These are phyloP conservation scores for Pyracantha coccinea DNA, from an alignment of 331 rosid genomes.

Conservation along the genomic window DNA sequence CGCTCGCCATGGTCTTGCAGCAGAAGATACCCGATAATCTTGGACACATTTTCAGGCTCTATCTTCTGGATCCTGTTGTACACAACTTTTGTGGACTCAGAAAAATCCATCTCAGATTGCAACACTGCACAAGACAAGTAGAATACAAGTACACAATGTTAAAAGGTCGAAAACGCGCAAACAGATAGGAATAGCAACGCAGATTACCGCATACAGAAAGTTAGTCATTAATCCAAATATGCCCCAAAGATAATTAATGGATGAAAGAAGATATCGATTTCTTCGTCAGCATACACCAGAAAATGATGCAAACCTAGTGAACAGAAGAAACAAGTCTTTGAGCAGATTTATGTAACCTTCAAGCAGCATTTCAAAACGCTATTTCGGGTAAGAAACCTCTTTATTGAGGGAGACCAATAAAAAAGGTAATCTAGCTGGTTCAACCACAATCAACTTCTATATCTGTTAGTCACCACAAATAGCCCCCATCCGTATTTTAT, in stretches of 20 bases:
- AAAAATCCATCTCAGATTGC: conserved; percentile 31
- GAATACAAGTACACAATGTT: neutral
- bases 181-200: neutral
- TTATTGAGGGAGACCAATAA: neutral
- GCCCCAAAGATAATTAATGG: neutral
- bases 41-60: conserved; percentile 33
- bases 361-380: neutral
- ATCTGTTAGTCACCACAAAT: neutral
- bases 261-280: neutral
- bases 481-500: neutral
- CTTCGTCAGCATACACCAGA: neutral
- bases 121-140: conserved; percentile 6
- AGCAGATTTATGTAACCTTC: neutral
- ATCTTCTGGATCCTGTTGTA: conserved; percentile 31
- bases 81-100: conserved; percentile 30
- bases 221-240: neutral
- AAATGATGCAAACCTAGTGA: neutral
- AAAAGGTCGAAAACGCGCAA: neutral
- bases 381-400: neutral
- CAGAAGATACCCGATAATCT: conserved; percentile 32
- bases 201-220: neutral
- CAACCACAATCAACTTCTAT: neutral
- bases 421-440: neutral
- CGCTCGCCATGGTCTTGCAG: conserved; percentile 33
- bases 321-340: neutral